Conservation (phyloP, 345 rosid species). For the Linum lewisii region DNA sequence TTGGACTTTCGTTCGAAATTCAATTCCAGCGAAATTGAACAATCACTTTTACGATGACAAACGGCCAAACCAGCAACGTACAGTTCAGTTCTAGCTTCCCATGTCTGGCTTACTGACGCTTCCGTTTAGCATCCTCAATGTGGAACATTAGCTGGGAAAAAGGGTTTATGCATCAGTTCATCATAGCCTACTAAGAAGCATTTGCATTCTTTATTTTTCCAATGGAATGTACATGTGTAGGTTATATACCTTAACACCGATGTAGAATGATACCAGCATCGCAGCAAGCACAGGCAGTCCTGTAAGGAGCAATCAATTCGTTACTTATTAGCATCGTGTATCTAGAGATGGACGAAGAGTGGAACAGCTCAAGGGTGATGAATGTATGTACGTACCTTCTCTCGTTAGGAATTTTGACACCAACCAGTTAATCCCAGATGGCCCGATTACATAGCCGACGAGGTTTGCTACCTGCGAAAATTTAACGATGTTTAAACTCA, state of each 20-base stretch:
- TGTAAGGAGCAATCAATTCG: constrained; percentile 20
- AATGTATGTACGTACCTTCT: constrained; percentile 42
- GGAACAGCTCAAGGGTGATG: background rate
- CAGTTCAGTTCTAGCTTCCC: background rate
- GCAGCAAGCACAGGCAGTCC: constrained; percentile 54
- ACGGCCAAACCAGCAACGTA: too few species aligned
- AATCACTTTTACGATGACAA: too few species aligned
- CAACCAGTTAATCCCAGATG: constrained; percentile 69
- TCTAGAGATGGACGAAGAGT: background rate
- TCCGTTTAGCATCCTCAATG: background rate
- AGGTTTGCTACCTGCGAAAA: constrained; percentile 72
- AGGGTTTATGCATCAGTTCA: background rate
- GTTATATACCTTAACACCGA: constrained; percentile 70
- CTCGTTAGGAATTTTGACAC: constrained; percentile 45
- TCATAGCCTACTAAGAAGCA: background rate
- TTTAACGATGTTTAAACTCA: too few species aligned
- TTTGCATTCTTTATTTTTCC: background rate
- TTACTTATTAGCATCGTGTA: background rate
- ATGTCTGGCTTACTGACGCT: background rate
- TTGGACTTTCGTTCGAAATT: too few species aligned
- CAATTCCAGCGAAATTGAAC: too few species aligned
- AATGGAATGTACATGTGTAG: too few species aligned
- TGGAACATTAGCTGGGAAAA: background rate
- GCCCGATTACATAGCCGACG: constrained; percentile 86
- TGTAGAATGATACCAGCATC: constrained; percentile 56